These are phyloP conservation scores for Talaromyces atroroseus DNA, from an alignment of 2,329 filamentous ascomycete species.

Conservation along the genomic window DNA sequence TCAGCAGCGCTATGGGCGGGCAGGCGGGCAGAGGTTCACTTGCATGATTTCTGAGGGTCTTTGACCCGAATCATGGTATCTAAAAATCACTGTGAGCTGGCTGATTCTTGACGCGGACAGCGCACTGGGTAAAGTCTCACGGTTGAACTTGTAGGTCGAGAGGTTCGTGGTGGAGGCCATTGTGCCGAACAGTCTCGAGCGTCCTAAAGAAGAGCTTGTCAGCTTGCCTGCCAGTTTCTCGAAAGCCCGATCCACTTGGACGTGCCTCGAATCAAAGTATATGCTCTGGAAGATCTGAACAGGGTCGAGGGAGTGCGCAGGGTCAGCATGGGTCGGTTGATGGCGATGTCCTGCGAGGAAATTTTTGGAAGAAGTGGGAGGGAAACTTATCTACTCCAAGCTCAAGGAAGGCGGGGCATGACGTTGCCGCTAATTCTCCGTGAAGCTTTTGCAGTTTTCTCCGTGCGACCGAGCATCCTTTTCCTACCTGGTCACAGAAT, in stretches of 20 bases:
- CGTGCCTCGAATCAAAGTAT: not conserved
- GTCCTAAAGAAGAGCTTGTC: constrained; percentile 18
- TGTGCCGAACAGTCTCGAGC: constrained; percentile 38
- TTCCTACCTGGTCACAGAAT: too few relatives aligned
- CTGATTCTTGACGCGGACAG: constrained; percentile 11
- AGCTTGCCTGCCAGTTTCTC: not conserved
- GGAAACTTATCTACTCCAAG: not conserved
- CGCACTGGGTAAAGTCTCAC: constrained; percentile 36
- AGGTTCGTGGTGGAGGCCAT: constrained; percentile 54
- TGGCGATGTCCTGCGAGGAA: too few relatives aligned
- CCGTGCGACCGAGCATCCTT: too few relatives aligned
- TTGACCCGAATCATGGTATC: constrained; percentile 80
- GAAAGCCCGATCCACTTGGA: not conserved
- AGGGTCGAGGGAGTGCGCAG: not conserved
- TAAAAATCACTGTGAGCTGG: constrained; percentile 16
- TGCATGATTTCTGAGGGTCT: constrained; percentile 76
- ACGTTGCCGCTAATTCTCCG: not conserved
- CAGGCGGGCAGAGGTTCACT: constrained; percentile 17
- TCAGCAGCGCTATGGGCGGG: not conserved
- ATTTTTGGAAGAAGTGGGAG: not conserved
- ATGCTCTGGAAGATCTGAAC: not conserved
- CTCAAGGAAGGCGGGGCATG: constrained; percentile 5
- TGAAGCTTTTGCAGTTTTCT: too few relatives aligned
- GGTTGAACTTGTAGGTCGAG: constrained; percentile 60
- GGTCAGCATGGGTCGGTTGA: not conserved